These are phyloP conservation scores for Boletus sp. DNA, from an alignment of 768 basidiomycete species.

Conservation along the genomic window DNA sequence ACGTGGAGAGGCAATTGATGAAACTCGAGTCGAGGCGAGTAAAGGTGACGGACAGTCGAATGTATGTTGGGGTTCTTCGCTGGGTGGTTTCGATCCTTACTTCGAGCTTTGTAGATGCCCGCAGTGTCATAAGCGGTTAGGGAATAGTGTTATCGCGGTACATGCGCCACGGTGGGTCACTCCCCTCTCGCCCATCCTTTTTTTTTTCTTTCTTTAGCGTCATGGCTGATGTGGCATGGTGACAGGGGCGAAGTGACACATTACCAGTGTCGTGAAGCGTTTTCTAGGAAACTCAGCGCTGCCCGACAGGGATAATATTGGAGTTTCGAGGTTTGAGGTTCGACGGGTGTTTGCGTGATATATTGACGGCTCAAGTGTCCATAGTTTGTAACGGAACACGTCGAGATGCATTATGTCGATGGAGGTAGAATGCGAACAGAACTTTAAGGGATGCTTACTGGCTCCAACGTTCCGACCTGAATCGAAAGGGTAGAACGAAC, in stretches of 20 bases:
- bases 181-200: neutral
- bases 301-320: slow-evolving; percentile 13
- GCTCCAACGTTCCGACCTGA: no score
- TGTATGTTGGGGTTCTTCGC: slow-evolving; percentile 53
- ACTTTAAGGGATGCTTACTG: no score
- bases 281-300: slow-evolving; percentile 56
- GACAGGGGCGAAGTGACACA: slow-evolving; percentile 92
- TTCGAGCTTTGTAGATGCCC: slow-evolving; percentile 64
- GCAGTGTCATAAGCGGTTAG: slow-evolving; percentile 92
- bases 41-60: slow-evolving; percentile 87
- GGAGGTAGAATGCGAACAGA: no score
- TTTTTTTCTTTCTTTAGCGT: neutral
- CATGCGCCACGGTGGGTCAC: slow-evolving; percentile 75
- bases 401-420: no score
- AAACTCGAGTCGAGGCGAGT: slow-evolving; percentile 77
- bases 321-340: neutral
- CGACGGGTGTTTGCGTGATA: neutral
- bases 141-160: slow-evolving; percentile 90
- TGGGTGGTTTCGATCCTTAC: neutral
- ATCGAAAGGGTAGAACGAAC: no score
- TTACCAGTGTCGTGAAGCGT: slow-evolving; percentile 90
- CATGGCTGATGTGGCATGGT: neutral
- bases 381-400: no score
- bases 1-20: slow-evolving; percentile 72
- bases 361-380: no score